Conservation (phyloP, 176 grass and related monocot genomes). For the Oryza longistaminata region DNA sequence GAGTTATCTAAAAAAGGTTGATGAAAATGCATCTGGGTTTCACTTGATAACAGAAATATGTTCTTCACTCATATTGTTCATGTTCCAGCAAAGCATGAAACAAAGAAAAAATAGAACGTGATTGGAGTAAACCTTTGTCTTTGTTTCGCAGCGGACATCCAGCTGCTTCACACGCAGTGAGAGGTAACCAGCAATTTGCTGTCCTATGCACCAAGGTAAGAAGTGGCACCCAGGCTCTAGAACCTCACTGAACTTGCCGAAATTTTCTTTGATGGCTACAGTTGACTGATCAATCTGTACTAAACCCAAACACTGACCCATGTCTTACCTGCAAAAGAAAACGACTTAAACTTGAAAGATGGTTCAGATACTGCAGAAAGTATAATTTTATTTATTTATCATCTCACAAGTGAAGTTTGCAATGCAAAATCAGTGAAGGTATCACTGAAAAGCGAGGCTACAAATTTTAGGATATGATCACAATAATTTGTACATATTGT, state of each 20-base stretch:
- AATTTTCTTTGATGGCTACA: slow-evolving; percentile 72
- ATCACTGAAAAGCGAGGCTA: background rate
- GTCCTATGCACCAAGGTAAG: slow-evolving; percentile 80
- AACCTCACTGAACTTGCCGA: slow-evolving; percentile 59
- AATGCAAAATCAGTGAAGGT: background rate
- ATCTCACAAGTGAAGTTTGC: background rate
- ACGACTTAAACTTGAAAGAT: background rate
- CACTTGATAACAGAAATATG: background rate
- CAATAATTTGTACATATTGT: background rate
- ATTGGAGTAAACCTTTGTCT: slow-evolving; percentile 62
- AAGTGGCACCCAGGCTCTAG: slow-evolving; percentile 81
- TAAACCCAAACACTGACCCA: slow-evolving; percentile 58
- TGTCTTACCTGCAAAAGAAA: slow-evolving; percentile 41
- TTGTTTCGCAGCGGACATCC: slow-evolving; percentile 77
- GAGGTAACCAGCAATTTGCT: slow-evolving; percentile 63
- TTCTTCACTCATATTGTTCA: background rate
- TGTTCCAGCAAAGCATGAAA: background rate
- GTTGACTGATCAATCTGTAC: slow-evolving; percentile 72
- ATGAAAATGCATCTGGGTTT: background rate
- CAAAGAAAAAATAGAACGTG: background rate
- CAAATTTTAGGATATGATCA: background rate
- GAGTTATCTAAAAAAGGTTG: background rate
- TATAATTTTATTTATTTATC: slow-evolving; percentile 1
- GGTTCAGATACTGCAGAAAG: background rate
- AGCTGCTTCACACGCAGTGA: slow-evolving; percentile 69